Evolutionary conservation across 257 asterid species (phyloP).

Genomic region (Eucommia ulmoides): DNA sequence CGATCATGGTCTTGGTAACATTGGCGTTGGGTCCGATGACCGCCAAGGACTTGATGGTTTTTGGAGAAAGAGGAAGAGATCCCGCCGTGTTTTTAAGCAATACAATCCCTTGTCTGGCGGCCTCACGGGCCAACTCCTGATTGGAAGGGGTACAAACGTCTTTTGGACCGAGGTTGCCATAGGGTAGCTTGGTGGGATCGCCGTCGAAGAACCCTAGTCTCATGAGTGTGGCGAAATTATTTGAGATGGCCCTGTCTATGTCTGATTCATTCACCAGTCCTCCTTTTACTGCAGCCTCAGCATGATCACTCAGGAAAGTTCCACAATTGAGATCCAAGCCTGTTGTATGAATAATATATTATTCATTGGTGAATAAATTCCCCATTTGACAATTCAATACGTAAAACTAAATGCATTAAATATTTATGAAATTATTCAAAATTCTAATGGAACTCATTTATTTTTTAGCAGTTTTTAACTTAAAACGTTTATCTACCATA

Average conservation of each 20-base stretch:
- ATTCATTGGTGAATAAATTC: too few relatives aligned
- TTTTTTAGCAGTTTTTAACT: too few relatives aligned
- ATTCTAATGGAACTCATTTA: too few relatives aligned
- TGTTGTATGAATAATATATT: conserved; percentile 19
- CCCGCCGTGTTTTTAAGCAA: conserved; percentile 55
- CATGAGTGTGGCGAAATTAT: conserved; percentile 71
- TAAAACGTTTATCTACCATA: too few relatives aligned
- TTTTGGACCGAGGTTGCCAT: conserved; percentile 79
- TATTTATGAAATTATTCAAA: too few relatives aligned
- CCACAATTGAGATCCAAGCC: conserved; percentile 92
- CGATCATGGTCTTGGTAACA: conserved; percentile 56
- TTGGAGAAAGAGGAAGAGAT: conserved; percentile 51
- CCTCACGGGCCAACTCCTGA: conserved; percentile 77
- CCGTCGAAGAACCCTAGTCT: conserved; percentile 93
- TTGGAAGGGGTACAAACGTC: conserved; percentile 58
- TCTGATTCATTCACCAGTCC: conserved; percentile 54
- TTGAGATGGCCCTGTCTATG: conserved; percentile 40
- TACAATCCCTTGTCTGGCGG: conserved; percentile 77
- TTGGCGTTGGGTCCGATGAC: conserved; percentile 86
- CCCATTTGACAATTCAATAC: too few relatives aligned
- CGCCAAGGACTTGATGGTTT: conserved; percentile 52
- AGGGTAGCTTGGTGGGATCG: conserved; percentile 43
- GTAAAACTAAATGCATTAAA: too few relatives aligned
- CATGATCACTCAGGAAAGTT: conserved; percentile 22
- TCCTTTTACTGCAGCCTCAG: conserved; percentile 46